Percentiles rank a stretch among this genome's conserved stretches.
Conservation (phyloP, 805 yeast species). For the Sugiyamaella boreocaroliniensis region DNA sequence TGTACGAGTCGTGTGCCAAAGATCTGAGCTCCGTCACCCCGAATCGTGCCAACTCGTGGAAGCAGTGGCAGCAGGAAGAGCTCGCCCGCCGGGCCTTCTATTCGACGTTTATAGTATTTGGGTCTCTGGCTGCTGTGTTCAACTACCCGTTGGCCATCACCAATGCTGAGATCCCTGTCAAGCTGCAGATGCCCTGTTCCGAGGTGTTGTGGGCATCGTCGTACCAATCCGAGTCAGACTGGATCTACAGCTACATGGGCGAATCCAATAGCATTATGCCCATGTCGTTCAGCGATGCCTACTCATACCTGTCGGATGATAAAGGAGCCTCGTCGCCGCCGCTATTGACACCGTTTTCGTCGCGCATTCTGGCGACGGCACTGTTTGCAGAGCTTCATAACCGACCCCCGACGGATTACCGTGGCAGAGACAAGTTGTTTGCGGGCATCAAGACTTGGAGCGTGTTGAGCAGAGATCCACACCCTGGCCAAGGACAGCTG, state of each 20-base stretch:
- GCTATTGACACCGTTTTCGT: conserved; percentile 18
- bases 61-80: conserved; percentile 28
- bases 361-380: conserved; percentile 24
- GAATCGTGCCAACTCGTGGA: conserved; percentile 13
- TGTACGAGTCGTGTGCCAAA: conserved; percentile 7
- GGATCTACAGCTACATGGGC: conserved; percentile 15
- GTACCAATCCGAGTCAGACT: conserved; percentile 18
- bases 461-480: conserved; percentile 11
- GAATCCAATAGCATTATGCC: conserved; percentile 8
- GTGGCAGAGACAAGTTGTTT: conserved; percentile 5
- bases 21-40: not conserved
- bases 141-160: conserved; percentile 25
- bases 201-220: conserved; percentile 28
- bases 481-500: conserved; percentile 19
- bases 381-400: conserved; percentile 21
- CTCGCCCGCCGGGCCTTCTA: conserved; percentile 27
- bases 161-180: conserved; percentile 17
- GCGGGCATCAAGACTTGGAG: conserved; percentile 6
- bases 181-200: conserved; percentile 27
- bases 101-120: conserved; percentile 26
- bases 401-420: conserved; percentile 2
- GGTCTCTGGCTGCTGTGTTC: conserved; percentile 25
- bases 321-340: conserved; percentile 2
- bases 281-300: conserved; percentile 16
- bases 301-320: conserved; percentile 12